Conservation (phyloP, 164 flowering plant genomes). For the Macadamia integrifolia region DNA sequence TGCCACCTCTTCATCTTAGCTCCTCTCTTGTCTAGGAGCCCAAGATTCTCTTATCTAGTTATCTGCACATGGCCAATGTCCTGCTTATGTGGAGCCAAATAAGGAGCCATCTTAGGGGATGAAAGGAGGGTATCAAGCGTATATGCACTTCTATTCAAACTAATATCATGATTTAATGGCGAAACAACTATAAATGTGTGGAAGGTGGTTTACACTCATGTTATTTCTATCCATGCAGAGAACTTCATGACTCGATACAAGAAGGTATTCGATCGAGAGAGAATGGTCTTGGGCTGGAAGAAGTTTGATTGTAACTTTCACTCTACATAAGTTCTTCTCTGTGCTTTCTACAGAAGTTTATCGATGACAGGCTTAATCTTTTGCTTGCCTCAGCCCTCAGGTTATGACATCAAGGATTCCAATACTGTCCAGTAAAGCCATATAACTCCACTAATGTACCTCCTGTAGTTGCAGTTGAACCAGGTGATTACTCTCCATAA, state of each 20-base stretch:
- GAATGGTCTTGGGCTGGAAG: slow-evolving; percentile 14
- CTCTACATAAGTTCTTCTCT: not conserved
- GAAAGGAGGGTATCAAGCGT: too few relatives aligned
- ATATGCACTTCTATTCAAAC: too few relatives aligned
- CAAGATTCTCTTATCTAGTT: too few relatives aligned
- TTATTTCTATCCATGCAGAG: slow-evolving; percentile 1
- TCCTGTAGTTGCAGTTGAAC: not conserved
- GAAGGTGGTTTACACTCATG: too few relatives aligned
- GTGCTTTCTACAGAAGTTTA: not conserved
- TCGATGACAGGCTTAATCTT: not conserved
- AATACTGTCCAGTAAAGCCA: not conserved
- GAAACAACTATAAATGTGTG: too few relatives aligned
- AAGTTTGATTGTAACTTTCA: slow-evolving; percentile 9
- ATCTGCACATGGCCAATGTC: too few relatives aligned
- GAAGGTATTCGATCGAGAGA: slow-evolving; percentile 12
- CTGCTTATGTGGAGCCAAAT: too few relatives aligned
- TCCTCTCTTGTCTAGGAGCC: too few relatives aligned
- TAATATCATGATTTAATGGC: too few relatives aligned
- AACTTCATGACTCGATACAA: slow-evolving; percentile 14
- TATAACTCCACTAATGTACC: not conserved
- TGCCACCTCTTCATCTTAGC: too few relatives aligned
- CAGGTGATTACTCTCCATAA: not conserved
- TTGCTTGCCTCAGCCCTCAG: not conserved
- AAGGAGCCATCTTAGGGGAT: too few relatives aligned
- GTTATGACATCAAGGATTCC: not conserved